Conservation (phyloP, 78 protist species). For the Monosiga brevicollis region DNA sequence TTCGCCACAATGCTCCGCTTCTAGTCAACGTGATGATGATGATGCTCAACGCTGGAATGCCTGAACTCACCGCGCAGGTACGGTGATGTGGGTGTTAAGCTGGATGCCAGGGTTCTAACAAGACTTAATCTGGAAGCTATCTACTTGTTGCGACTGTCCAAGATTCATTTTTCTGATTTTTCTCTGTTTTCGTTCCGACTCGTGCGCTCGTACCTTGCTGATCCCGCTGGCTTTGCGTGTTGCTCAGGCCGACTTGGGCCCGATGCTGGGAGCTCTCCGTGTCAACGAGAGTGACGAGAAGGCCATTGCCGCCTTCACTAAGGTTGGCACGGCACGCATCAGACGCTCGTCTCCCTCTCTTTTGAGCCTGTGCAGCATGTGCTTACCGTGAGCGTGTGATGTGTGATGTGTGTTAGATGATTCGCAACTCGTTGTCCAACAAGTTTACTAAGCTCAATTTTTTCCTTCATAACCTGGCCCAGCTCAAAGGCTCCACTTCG, state of each 20-base stretch:
- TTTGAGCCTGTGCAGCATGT: background rate
- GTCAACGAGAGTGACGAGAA: constrained; percentile 45
- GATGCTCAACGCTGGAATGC: constrained; percentile 70
- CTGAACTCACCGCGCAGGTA: constrained; percentile 69
- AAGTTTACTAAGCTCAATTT: constrained; percentile 1
- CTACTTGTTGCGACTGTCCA: too few species aligned
- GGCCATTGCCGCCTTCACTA: constrained; percentile 10
- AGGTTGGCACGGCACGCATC: background rate
- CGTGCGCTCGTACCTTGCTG: too few species aligned
- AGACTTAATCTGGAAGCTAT: too few species aligned
- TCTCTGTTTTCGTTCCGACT: too few species aligned
- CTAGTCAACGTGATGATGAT: constrained; percentile 68
- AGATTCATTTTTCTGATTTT: too few species aligned
- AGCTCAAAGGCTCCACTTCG: background rate
- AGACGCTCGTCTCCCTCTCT: background rate
- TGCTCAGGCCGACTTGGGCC: constrained; percentile 70
- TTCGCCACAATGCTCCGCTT: constrained; percentile 56
- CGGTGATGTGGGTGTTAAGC: too few species aligned
- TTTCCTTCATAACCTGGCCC: constrained; percentile 7
- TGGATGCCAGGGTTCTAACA: too few species aligned
- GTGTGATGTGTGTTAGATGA: background rate
- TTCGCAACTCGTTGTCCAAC: background rate
- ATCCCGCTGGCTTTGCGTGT: too few species aligned
- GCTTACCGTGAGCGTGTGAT: background rate
- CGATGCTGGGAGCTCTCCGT: constrained; percentile 41